phyloP scores from a whole-genome alignment of 805 yeast genomes.

The Kazachstania psychrophila region DNA sequence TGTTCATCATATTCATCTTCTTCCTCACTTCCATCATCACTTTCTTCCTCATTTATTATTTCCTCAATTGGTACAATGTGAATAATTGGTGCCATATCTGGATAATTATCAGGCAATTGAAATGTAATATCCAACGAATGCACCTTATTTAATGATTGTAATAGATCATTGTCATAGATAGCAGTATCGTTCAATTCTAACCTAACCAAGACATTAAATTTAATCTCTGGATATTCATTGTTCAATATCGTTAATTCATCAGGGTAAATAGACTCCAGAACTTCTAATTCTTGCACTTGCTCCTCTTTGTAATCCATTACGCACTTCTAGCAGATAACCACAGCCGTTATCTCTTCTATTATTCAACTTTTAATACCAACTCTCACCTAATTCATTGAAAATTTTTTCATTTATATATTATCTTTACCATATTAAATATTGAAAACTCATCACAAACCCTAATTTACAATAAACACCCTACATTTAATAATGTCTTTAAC shows the following conservation, averaged over 20 bases:
- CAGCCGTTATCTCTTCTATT: not conserved
- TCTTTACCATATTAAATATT: too few relatives aligned
- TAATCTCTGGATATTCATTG: constrained; percentile 38
- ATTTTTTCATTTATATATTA: too few relatives aligned
- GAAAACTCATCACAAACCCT: too few relatives aligned
- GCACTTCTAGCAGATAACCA: not conserved
- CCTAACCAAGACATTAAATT: constrained; percentile 36
- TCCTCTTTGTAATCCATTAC: constrained; percentile 73
- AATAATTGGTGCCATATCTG: constrained; percentile 66
- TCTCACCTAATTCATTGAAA: too few relatives aligned
- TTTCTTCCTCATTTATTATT: constrained; percentile 23
- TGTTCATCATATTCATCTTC: constrained; percentile 37
- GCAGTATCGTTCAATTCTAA: constrained; percentile 46
- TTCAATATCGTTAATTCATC: constrained; percentile 55
- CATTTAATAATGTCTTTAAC: too few relatives aligned
- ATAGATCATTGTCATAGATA: constrained; percentile 5
- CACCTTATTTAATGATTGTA: constrained; percentile 36
- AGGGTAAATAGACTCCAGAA: constrained; percentile 84
- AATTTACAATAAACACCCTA: too few relatives aligned
- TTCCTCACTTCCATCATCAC: constrained; percentile 31
- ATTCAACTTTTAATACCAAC: not conserved
- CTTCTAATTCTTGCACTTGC: constrained; percentile 83
- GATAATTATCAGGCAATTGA: constrained; percentile 68
- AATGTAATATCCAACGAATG: constrained; percentile 55
- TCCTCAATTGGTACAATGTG: constrained; percentile 32